A percentile compares a stretch with the other conserved stretches of the same genome.
phyloP scores from a whole-genome alignment of 1,139 yeast genomes.

The Protomyces lactucae-debilis region DNA sequence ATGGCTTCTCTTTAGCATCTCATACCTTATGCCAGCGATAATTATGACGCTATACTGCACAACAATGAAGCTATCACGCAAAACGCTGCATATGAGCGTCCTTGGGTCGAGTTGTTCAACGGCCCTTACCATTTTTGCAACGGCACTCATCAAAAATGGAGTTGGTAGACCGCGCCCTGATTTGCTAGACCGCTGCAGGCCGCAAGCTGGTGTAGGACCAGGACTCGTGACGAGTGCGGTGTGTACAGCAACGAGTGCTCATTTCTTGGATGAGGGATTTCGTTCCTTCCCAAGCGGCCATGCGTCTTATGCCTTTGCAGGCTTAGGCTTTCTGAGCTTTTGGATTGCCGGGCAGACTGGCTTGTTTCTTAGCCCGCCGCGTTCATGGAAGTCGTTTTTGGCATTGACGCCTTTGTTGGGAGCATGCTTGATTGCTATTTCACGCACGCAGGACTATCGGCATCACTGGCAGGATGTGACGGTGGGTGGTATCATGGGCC shows the following conservation, averaged over 20 bases:
- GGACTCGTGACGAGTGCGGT: constrained; percentile 45
- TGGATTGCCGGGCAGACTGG: constrained; percentile 63
- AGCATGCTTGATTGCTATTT: constrained; percentile 60
- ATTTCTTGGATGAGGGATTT: constrained; percentile 57
- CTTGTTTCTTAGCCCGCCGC: constrained; percentile 45
- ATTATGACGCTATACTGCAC: constrained; percentile 41
- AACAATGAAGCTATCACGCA: constrained; percentile 35
- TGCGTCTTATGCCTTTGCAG: constrained; percentile 51
- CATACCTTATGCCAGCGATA: constrained; percentile 46
- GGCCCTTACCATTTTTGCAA: constrained; percentile 46
- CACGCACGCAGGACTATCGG: constrained; percentile 51
- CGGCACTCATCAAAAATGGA: constrained; percentile 65
- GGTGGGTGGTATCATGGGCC: constrained; percentile 19
- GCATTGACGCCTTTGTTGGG: constrained; percentile 48
- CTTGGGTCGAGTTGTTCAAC: constrained; percentile 49
- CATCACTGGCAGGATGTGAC: constrained; percentile 27
- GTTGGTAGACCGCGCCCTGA: constrained; percentile 78
- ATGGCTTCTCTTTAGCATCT: constrained; percentile 40
- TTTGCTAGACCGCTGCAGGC: constrained; percentile 65
- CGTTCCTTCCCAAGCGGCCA: constrained; percentile 69
- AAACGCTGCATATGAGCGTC: constrained; percentile 53
- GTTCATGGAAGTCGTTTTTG: constrained; percentile 53
- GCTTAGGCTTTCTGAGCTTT: constrained; percentile 57
- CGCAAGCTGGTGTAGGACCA: constrained; percentile 37
- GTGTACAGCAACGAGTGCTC: constrained; percentile 41